These are phyloP conservation scores for Penicillium olsonii DNA, from an alignment of 2,329 filamentous ascomycete genomes.

Conservation along the genomic window DNA sequence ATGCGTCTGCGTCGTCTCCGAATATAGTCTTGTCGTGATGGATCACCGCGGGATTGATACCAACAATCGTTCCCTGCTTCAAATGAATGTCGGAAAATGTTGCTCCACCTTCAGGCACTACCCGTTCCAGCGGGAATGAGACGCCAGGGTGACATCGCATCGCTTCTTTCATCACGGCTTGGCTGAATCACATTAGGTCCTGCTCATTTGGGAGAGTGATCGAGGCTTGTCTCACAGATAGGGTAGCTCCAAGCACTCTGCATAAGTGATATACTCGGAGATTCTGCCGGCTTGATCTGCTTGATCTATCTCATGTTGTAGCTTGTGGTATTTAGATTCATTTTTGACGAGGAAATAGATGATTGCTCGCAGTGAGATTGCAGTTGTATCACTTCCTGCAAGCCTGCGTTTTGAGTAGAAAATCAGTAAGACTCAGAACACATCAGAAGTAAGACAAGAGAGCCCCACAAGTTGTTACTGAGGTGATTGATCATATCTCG, in stretches of 20 bases:
- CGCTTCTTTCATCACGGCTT: constrained; percentile 75
- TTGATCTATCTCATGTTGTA: constrained; percentile 62
- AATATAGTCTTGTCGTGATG: constrained; percentile 70
- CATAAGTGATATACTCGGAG: constrained; percentile 45
- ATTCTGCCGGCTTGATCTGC: constrained; percentile 34
- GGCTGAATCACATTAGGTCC: not conserved
- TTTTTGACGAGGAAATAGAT: constrained; percentile 74
- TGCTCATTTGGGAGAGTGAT: not conserved
- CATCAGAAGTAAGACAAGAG: not conserved
- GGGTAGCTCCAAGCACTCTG: constrained; percentile 67
- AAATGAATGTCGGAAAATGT: constrained; percentile 15
- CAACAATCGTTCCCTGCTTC: constrained; percentile 57
- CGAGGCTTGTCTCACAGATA: constrained; percentile 56
- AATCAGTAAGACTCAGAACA: too few species aligned
- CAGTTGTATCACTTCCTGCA: constrained; percentile 80
- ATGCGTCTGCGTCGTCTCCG: constrained; percentile 66
- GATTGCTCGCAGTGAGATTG: constrained; percentile 69
- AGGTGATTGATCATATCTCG: constrained; percentile 15
- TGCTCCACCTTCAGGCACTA: constrained; percentile 56
- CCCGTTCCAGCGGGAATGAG: constrained; percentile 70
- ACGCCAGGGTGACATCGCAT: constrained; percentile 75
- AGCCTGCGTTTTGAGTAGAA: constrained; percentile 25
- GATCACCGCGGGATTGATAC: constrained; percentile 73
- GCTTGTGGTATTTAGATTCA: constrained; percentile 38
- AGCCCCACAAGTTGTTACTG: constrained; percentile 13